Conservation (phyloP, 257 asterid species). For the Orobanche coerulescens region DNA sequence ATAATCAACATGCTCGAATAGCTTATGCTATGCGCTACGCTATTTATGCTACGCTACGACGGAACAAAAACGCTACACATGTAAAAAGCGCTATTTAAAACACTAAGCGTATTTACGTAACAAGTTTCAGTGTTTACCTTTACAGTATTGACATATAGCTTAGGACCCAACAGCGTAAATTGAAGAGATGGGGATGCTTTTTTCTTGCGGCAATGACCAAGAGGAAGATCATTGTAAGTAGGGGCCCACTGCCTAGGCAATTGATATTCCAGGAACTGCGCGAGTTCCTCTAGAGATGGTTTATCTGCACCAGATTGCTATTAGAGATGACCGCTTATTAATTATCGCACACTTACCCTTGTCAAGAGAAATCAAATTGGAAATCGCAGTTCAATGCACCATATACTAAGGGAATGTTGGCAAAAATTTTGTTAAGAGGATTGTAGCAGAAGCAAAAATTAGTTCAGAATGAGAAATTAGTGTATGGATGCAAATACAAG, state of each 20-base stretch:
- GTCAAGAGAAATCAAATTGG: background rate
- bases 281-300: constrained; percentile 85
- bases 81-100: too few species aligned
- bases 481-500: too few species aligned
- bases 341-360: background rate
- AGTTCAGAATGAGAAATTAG: too few species aligned
- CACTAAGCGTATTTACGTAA: background rate
- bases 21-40: too few species aligned
- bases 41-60: too few species aligned
- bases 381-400: too few species aligned
- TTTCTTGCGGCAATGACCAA: constrained; percentile 60
- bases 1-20: too few species aligned
- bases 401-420: too few species aligned
- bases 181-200: constrained; percentile 78
- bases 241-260: constrained; percentile 98
- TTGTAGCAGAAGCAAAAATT: too few species aligned
- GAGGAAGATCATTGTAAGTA: constrained; percentile 78
- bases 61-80: too few species aligned
- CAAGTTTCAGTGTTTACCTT: constrained; percentile 42
- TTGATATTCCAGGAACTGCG: constrained; percentile 82
- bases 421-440: too few species aligned
- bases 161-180: constrained; percentile 80
- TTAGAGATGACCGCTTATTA: constrained; percentile 15
- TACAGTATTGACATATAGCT: constrained; percentile 76
- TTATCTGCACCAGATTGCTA: constrained; percentile 47